Evolutionary conservation across 352 stramenopile species (phyloP), one percentile per base, ranked within the genome.

Genomic region (Phytophthora hybrid): DNA sequence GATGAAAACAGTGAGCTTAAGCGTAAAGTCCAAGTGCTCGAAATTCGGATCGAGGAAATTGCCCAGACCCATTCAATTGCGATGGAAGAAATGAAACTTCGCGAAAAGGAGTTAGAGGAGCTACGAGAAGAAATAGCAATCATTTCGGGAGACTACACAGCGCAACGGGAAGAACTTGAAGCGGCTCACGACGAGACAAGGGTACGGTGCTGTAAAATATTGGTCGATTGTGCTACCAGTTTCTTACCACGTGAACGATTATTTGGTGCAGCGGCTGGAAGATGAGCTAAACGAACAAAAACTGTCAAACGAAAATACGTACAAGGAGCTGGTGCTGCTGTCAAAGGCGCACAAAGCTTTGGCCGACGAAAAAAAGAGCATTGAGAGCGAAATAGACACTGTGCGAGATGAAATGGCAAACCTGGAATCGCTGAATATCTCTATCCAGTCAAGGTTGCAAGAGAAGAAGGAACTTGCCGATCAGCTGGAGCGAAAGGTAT

Each of bases 1-100:
- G 85, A 96, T 54, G 86, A 94, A 63, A 96, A 93, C 74, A 85
- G 67, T 18, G 86, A 92, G 63, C 71, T 93, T 2, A 90, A 92
- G 64, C 83, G 84, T 18, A 96, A 94, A 67, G 80, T 94, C 8
- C 82, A 93, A 64, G 82, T 91, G 34, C 74, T 96, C 4, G 89
- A 96, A 72, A 84, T 92, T 39, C 84, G 85, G 13, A 73, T 96
- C 0, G 85, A 94, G 26, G 89, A 96, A 72, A 80, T 94, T 37
- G 83, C 86, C 8, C 83, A 93, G 58, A 79, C 85, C 0, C 85
- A 93, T 66, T 89, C 81, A 0, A 58, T 91, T 32, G 71, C 76
- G 13, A 69, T 76, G 37, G 85, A 96, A 67, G 81, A 93, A 39
- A 90, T 87, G 67, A 82, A 79, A 55, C 69, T 89, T 59, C 84